Evolutionary conservation across 257 asterid genomes (phyloP).

Genomic region (Rehmannia glutinosa): DNA sequence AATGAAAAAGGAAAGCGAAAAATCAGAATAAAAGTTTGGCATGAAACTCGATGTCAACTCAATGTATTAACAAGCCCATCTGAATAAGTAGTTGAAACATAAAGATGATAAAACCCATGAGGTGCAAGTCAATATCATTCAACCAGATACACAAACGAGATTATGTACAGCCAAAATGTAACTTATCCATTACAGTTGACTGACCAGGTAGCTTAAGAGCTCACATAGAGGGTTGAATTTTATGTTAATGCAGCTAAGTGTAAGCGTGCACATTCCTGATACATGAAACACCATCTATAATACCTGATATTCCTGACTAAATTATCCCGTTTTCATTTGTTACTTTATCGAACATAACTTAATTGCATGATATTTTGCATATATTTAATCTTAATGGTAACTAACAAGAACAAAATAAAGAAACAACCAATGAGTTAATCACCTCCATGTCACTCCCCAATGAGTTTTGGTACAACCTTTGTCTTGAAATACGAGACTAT

Average conservation of each 20-base stretch:
- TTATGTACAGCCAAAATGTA: background rate
- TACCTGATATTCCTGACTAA: background rate
- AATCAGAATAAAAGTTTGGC: background rate
- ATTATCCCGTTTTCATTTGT: background rate
- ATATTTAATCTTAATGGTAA: background rate
- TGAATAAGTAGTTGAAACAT: background rate
- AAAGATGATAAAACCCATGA: background rate
- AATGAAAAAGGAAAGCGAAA: background rate
- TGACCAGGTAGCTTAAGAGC: background rate
- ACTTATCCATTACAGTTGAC: background rate
- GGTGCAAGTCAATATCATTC: background rate
- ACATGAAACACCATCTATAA: background rate
- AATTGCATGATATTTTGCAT: background rate
- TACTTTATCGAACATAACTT: background rate
- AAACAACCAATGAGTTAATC: background rate
- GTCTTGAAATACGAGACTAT: background rate
- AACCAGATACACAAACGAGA: background rate
- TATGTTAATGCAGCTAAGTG: background rate
- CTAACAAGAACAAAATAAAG: background rate
- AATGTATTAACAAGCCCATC: conserved; percentile 2
- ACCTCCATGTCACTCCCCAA: background rate
- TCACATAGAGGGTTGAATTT: background rate
- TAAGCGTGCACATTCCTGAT: background rate
- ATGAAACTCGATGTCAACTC: conserved; percentile 1
- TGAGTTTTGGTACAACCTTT: background rate